Percentiles rank a stretch among this genome's conserved stretches.
Conservation (phyloP, 2,329 filamentous ascomycete genomes). For the Arthrocladium fulminans region DNA sequence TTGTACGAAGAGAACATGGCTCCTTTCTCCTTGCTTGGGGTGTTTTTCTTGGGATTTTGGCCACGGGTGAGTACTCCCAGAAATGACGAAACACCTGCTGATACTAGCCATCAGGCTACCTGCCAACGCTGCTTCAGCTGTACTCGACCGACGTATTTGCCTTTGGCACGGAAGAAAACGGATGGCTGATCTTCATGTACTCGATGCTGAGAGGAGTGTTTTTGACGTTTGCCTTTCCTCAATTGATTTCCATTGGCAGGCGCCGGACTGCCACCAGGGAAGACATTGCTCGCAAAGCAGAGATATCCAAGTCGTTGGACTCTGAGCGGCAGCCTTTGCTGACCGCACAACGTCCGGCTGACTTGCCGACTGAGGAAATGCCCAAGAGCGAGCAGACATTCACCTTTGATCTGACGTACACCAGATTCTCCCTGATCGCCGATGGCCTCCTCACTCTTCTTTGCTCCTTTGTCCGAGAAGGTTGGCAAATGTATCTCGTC, state of each 20-base stretch:
- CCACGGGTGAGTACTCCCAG: conserved; percentile 39
- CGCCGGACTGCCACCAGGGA: conserved; percentile 9
- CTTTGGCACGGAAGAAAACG: conserved; percentile 49
- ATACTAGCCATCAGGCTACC: conserved; percentile 40
- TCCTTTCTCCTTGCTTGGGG: conserved; percentile 56
- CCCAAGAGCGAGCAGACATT: conserved; percentile 31
- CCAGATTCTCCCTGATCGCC: conserved; percentile 55
- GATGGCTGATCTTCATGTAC: conserved; percentile 49
- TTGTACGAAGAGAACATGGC: conserved; percentile 48
- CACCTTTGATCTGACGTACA: conserved; percentile 59
- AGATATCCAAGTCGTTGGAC: not conserved
- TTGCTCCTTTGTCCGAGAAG: conserved; percentile 51
- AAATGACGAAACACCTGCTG: not conserved
- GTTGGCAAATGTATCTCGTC: conserved; percentile 62
- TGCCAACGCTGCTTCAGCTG: conserved; percentile 52
- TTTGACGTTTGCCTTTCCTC: conserved; percentile 46
- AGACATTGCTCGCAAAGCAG: not conserved
- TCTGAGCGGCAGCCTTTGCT: conserved; percentile 13
- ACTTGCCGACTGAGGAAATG: not conserved
- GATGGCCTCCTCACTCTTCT: conserved; percentile 57
- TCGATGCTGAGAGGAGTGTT: conserved; percentile 48
- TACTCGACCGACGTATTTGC: conserved; percentile 49
- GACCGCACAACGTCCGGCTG: not conserved
- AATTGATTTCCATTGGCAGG: conserved; percentile 43
- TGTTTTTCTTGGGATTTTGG: conserved; percentile 59